These are phyloP conservation scores for Gracilaria domingensis DNA, from an alignment of 23 red algal species.

Conservation along the genomic window DNA sequence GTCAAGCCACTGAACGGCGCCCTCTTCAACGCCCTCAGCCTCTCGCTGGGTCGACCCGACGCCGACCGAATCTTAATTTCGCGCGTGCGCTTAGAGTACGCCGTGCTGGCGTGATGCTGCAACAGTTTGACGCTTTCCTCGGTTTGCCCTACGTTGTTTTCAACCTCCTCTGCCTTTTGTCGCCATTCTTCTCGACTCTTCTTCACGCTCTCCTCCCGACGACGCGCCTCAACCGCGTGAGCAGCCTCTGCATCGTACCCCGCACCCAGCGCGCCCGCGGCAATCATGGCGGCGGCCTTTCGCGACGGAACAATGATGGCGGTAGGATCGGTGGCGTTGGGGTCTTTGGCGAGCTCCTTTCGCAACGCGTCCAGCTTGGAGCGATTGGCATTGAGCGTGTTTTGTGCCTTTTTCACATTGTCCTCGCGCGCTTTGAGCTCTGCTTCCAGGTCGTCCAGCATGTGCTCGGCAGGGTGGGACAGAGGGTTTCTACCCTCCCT, in stretches of 20 bases:
- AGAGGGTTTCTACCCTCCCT: conserved; percentile 45
- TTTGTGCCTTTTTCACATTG: conserved; percentile 25
- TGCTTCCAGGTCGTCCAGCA: conserved; percentile 56
- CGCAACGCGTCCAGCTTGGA: conserved; percentile 54
- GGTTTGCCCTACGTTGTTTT: conserved; percentile 32
- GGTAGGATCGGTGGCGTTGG: conserved; percentile 1
- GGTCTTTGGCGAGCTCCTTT: conserved; percentile 65
- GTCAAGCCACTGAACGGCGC: not conserved
- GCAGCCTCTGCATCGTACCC: conserved; percentile 45
- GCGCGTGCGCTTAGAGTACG: conserved; percentile 56
- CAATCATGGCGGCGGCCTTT: conserved; percentile 66
- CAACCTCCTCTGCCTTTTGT: conserved; percentile 50
- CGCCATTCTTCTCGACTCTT: conserved; percentile 54
- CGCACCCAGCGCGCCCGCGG: conserved; percentile 57
- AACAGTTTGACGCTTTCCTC: conserved; percentile 60
- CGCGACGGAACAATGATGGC: conserved; percentile 66
- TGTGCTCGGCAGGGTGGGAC: conserved; percentile 57
- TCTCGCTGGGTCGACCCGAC: not conserved
- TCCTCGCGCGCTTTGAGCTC: conserved; percentile 60
- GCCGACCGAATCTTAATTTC: conserved; percentile 58
- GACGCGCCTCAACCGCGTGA: conserved; percentile 51
- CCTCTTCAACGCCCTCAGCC: conserved; percentile 23
- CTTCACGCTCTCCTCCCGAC: conserved; percentile 53
- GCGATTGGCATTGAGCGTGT: conserved; percentile 51
- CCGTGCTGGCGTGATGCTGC: conserved; percentile 58